These are phyloP conservation scores for Naematelia aurantialba DNA, from an alignment of 768 basidiomycete genomes.

Conservation along the genomic window DNA sequence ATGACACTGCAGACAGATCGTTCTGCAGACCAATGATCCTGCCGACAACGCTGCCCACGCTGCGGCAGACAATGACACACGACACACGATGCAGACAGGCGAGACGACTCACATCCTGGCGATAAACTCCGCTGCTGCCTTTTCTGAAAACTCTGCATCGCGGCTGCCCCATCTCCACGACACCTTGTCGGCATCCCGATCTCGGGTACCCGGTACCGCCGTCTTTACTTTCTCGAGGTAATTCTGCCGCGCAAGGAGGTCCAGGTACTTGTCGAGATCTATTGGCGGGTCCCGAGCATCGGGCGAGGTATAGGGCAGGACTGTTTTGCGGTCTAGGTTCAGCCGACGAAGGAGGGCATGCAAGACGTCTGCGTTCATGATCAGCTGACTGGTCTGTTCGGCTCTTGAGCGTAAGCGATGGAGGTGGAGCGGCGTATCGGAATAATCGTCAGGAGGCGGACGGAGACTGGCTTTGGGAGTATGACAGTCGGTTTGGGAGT, in stretches of 20 bases:
- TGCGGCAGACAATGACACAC: neutral
- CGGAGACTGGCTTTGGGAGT: neutral
- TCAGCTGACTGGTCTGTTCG: too few relatives aligned
- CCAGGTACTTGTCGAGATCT: slow-evolving; percentile 65
- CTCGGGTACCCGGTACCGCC: slow-evolving; percentile 8
- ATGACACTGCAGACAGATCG: neutral
- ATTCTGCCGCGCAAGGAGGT: slow-evolving; percentile 62
- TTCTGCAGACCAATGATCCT: slow-evolving; percentile 3
- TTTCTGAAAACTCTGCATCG: slow-evolving; percentile 76
- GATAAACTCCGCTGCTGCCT: slow-evolving; percentile 68
- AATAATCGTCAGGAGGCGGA: neutral
- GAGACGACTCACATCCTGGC: slow-evolving; percentile 55
- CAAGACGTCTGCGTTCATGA: slow-evolving; percentile 62
- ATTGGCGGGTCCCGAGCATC: slow-evolving; percentile 56
- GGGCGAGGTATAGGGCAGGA: slow-evolving; percentile 58
- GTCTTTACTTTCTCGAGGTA: slow-evolving; percentile 65
- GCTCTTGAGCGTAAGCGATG: neutral
- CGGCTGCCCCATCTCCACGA: slow-evolving; percentile 91
- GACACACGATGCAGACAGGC: too few relatives aligned
- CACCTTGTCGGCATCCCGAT: slow-evolving; percentile 53
- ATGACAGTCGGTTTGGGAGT: neutral
- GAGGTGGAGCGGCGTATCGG: neutral
- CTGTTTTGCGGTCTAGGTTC: slow-evolving; percentile 57
- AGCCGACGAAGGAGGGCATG: slow-evolving; percentile 67
- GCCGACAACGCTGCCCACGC: neutral